Evolutionary conservation across 805 yeast genomes (phyloP).

Genomic region (Debaryomyces tyrocola): DNA sequence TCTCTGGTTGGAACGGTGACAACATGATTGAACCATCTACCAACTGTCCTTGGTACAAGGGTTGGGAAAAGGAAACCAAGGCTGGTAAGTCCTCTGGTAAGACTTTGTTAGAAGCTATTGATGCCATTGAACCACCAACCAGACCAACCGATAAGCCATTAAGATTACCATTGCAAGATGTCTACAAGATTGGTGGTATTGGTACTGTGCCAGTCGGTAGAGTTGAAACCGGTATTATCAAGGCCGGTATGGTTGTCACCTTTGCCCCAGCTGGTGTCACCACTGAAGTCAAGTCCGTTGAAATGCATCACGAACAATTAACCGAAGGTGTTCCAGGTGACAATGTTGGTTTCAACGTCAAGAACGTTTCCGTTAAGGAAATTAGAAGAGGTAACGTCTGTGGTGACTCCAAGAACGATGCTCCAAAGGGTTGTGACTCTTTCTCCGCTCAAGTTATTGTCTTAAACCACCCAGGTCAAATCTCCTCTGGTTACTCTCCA

Average conservation of each 20-base stretch:
- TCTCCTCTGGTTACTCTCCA: conserved; percentile 88
- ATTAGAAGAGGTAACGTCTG: conserved; percentile 91
- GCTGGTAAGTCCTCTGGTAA: conserved; percentile 68
- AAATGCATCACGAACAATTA: conserved; percentile 83
- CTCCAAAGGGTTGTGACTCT: conserved; percentile 76
- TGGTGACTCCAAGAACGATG: conserved; percentile 89
- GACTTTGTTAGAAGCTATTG: conserved; percentile 84
- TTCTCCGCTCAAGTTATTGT: conserved; percentile 85
- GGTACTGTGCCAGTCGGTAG: conserved; percentile 94
- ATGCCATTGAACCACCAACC: conserved; percentile 74
- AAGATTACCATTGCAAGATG: conserved; percentile 88
- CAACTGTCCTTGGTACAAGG: conserved; percentile 88
- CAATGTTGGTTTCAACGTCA: conserved; percentile 88
- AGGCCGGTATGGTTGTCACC: conserved; percentile 87
- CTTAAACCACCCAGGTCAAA: conserved; percentile 91
- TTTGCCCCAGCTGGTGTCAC: conserved; percentile 91
- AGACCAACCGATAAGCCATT: conserved; percentile 87
- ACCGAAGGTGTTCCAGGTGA: conserved; percentile 86
- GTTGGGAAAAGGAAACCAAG: conserved; percentile 80
- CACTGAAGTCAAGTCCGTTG: conserved; percentile 87
- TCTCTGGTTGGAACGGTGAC: conserved; percentile 92
- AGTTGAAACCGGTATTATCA: conserved; percentile 89
- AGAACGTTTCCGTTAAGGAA: conserved; percentile 87
- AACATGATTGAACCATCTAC: conserved; percentile 83
- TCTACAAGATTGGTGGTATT: conserved; percentile 90